phyloP scores from a whole-genome alignment of 163 green algal species.

The Chlorella variabilis region DNA sequence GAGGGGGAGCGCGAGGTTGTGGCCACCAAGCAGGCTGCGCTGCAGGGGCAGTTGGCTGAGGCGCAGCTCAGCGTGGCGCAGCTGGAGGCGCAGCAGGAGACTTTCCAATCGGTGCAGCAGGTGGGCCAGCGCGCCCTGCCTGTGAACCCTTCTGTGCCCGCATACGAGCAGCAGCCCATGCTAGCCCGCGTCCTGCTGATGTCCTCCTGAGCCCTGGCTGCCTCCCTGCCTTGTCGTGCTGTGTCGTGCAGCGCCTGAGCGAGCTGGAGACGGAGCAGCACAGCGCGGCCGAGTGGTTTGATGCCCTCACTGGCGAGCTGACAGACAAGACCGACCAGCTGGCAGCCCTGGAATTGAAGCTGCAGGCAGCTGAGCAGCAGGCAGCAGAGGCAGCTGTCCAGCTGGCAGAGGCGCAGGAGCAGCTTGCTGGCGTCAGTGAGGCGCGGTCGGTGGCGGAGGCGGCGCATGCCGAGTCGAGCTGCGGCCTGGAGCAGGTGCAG shows the following conservation, averaged over 20 bases:
- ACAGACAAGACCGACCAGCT: slow-evolving; percentile 22
- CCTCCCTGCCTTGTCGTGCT: background rate
- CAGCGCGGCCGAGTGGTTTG: slow-evolving; percentile 36
- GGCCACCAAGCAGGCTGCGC: background rate
- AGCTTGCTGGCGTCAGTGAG: background rate
- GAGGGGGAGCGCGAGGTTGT: background rate
- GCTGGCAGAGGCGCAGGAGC: slow-evolving; percentile 9
- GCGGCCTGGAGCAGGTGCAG: background rate
- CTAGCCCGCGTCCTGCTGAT: background rate
- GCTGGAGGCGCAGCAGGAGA: slow-evolving; percentile 34
- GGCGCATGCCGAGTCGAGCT: background rate
- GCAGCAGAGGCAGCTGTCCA: background rate
- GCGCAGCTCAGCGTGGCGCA: background rate
- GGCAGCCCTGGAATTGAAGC: slow-evolving; percentile 1
- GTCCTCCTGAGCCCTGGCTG: background rate
- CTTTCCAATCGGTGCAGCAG: slow-evolving; percentile 28
- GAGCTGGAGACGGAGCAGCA: slow-evolving; percentile 42
- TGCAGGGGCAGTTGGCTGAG: slow-evolving; percentile 24
- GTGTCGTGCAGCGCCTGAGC: slow-evolving; percentile 16
- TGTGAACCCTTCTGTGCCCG: no score
- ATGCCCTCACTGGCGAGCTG: slow-evolving; percentile 35
- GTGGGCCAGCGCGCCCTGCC: no score
- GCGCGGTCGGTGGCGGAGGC: background rate
- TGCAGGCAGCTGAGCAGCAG: slow-evolving; percentile 11
- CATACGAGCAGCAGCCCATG: no score